A percentile compares a stretch with the other conserved stretches of the same genome.
phyloP scores from a whole-genome alignment of 176 grass and related monocot genomes.

The Musa beccarii region DNA sequence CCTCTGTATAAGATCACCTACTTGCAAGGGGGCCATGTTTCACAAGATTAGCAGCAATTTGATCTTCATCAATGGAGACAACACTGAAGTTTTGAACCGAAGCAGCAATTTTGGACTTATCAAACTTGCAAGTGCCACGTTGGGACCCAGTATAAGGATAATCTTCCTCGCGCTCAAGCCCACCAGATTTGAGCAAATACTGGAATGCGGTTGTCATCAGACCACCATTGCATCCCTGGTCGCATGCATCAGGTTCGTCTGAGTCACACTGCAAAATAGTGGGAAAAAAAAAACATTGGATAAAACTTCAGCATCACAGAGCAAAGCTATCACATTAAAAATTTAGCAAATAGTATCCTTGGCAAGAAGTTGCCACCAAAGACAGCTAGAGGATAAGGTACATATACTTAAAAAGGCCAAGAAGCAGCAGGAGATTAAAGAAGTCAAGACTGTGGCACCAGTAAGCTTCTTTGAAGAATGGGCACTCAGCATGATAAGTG shows the following conservation, averaged over 20 bases:
- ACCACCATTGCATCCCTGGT: constrained; percentile 9
- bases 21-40: constrained; percentile 7
- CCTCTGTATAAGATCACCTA: neutral
- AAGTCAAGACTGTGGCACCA: too few relatives aligned
- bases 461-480: too few relatives aligned
- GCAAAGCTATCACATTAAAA: neutral
- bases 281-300: neutral
- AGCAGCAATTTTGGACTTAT: constrained; percentile 3
- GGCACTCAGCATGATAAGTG: too few relatives aligned
- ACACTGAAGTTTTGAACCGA: neutral
- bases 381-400: too few relatives aligned
- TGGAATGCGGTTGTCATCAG: constrained; percentile 7
- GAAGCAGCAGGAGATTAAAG: too few relatives aligned
- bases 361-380: too few relatives aligned
- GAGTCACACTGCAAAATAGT: constrained; percentile 2
- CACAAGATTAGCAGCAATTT: constrained; percentile 12
- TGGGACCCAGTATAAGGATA: constrained; percentile 3
- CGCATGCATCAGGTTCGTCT: neutral
- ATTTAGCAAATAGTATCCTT: too few relatives aligned
- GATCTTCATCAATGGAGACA: neutral
- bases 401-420: too few relatives aligned
- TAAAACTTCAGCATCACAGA: neutral
- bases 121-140: neutral
- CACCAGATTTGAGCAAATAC: constrained; percentile 6
- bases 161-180: neutral